These are phyloP conservation scores for Paraphaeosphaeria sporulosa DNA, from an alignment of 2,329 filamentous ascomycete genomes.

Conservation along the genomic window DNA sequence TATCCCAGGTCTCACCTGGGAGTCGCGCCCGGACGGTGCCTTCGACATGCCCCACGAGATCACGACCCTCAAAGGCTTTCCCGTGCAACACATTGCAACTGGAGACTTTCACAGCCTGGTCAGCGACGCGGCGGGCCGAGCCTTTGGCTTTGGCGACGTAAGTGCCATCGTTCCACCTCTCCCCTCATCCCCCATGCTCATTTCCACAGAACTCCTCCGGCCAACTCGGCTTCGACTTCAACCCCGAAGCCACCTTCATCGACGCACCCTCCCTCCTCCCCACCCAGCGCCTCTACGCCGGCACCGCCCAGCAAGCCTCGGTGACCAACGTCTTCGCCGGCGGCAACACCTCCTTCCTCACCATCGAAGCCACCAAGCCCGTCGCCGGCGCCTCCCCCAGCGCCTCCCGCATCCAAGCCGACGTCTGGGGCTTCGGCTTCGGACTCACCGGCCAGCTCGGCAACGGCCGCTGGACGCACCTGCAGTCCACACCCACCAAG, in stretches of 20 bases:
- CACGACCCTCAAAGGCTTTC: conserved; percentile 71
- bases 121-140: conserved; percentile 75
- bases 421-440: conserved; percentile 86
- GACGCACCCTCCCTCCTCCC: conserved; percentile 76
- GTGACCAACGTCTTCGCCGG: conserved; percentile 85
- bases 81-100: conserved; percentile 77
- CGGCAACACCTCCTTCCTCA: conserved; percentile 86
- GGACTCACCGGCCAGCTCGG: conserved; percentile 86
- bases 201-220: conserved; percentile 72
- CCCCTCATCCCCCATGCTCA: background rate
- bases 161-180: background rate
- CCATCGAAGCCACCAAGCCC: conserved; percentile 76
- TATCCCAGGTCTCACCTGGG: conserved; percentile 82
- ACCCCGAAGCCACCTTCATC: conserved; percentile 66
- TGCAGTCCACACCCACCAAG: conserved; percentile 78
- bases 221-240: conserved; percentile 85
- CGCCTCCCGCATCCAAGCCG: conserved; percentile 68
- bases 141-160: conserved; percentile 84
- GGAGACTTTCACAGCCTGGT: conserved; percentile 88
- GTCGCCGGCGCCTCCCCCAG: conserved; percentile 51
- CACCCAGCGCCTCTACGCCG: conserved; percentile 75
- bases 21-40: conserved; percentile 75
- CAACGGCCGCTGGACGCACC: conserved; percentile 87
- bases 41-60: conserved; percentile 88
- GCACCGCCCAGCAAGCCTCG: conserved; percentile 66